Evolutionary conservation across 2,329 filamentous ascomycete species (phyloP).

Genomic region (Venturiaceae sp.): DNA sequence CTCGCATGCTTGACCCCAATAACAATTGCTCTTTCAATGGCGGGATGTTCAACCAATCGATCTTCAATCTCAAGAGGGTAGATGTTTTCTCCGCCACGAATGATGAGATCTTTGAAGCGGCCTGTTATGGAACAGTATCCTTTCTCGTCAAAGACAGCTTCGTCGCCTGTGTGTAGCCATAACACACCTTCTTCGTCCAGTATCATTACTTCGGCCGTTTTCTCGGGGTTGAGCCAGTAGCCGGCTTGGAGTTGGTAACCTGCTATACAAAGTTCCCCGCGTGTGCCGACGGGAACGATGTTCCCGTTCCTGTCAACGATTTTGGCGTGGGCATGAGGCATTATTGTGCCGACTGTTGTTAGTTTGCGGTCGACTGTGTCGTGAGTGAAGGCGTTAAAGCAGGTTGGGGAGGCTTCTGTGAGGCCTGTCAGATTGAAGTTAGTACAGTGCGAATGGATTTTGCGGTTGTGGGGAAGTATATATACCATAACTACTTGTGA

Average conservation of each 20-base stretch:
- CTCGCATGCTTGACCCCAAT: slow-evolving; percentile 60
- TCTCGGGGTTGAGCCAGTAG: slow-evolving; percentile 59
- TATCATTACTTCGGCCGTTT: slow-evolving; percentile 62
- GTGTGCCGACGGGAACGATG: slow-evolving; percentile 55
- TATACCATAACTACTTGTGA: slow-evolving; percentile 37
- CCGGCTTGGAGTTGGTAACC: slow-evolving; percentile 65
- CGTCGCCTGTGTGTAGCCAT: slow-evolving; percentile 29
- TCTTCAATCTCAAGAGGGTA: slow-evolving; percentile 68
- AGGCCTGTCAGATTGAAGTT: too few relatives aligned
- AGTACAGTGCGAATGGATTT: not conserved
- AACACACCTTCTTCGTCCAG: slow-evolving; percentile 49
- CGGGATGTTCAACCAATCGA: slow-evolving; percentile 54
- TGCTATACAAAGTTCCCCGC: slow-evolving; percentile 67
- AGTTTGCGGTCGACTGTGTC: slow-evolving; percentile 59
- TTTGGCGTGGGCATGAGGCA: slow-evolving; percentile 67
- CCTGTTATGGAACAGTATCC: slow-evolving; percentile 64
- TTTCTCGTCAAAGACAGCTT: slow-evolving; percentile 27
- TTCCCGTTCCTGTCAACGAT: slow-evolving; percentile 60
- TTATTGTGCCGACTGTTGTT: slow-evolving; percentile 63
- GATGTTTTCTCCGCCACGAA: slow-evolving; percentile 43
- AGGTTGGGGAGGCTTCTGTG: slow-evolving; percentile 70
- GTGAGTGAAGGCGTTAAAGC: slow-evolving; percentile 70
- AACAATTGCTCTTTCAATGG: slow-evolving; percentile 55
- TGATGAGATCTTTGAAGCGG: slow-evolving; percentile 72
- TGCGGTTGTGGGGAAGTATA: not conserved